A percentile compares a stretch with the other conserved stretches of the same genome.
These are phyloP conservation scores for Chaetoceros muelleri DNA, from an alignment of 108 stramenopile genomes.

Conservation along the genomic window DNA sequence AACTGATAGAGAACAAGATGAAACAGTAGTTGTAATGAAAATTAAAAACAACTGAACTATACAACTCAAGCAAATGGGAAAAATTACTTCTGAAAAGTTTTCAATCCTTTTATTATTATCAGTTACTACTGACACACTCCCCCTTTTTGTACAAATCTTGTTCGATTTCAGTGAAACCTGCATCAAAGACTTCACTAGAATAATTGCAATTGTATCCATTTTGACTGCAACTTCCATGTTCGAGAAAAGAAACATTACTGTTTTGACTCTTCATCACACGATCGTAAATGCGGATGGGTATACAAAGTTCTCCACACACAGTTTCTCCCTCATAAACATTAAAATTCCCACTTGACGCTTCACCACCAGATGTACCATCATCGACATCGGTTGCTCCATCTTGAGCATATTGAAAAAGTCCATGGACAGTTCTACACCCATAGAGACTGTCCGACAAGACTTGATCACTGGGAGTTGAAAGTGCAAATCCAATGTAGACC, in stretches of 20 bases:
- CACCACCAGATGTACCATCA: not conserved
- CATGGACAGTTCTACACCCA: not conserved
- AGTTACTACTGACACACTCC: not conserved
- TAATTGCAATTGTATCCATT: not conserved
- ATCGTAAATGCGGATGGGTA: not conserved
- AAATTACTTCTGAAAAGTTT: no score
- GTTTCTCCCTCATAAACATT: not conserved
- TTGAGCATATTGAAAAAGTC: not conserved
- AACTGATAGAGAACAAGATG: no score
- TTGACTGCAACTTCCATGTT: not conserved
- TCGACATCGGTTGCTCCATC: not conserved
- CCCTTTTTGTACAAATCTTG: not conserved
- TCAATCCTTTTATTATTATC: no score
- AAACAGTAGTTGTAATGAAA: no score
- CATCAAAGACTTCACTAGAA: not conserved
- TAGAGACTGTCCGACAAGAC: not conserved
- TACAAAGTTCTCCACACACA: not conserved
- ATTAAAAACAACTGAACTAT: no score
- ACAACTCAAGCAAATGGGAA: no score
- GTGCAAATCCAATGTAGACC: not conserved
- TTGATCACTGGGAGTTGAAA: not conserved
- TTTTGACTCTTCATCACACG: not conserved
- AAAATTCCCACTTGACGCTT: not conserved
- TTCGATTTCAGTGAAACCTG: not conserved
- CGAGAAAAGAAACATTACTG: not conserved